These are phyloP conservation scores for Fusarium tanahbumbuense DNA, from an alignment of 2,329 filamentous ascomycete species.

Conservation along the genomic window DNA sequence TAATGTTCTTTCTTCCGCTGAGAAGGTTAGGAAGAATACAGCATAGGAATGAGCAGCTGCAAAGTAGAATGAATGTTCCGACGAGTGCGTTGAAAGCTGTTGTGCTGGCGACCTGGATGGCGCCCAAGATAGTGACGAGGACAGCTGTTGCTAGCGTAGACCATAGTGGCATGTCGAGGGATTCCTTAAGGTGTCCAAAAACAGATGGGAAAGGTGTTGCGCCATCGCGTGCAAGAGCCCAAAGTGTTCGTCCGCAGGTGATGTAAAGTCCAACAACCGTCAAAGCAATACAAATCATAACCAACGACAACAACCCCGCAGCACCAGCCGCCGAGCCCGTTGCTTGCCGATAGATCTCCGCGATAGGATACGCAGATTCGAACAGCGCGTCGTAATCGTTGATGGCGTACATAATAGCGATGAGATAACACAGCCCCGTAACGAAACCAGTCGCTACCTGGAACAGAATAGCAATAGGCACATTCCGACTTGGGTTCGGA, in stretches of 20 bases:
- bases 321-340: constrained; percentile 64
- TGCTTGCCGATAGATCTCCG: constrained; percentile 73
- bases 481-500: constrained; percentile 60
- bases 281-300: constrained; percentile 53
- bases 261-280: constrained; percentile 53
- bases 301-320: constrained; percentile 60
- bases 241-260: constrained; percentile 55
- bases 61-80: constrained; percentile 58
- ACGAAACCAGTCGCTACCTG: constrained; percentile 63
- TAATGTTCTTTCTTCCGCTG: constrained; percentile 52
- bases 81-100: constrained; percentile 77
- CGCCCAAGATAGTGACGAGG: constrained; percentile 65
- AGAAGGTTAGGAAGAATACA: constrained; percentile 70
- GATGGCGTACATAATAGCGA: constrained; percentile 69
- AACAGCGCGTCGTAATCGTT: constrained; percentile 64
- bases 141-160: constrained; percentile 62
- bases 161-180: constrained; percentile 52
- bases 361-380: constrained; percentile 69
- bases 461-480: constrained; percentile 65
- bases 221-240: constrained; percentile 56
- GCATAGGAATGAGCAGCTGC: constrained; percentile 63
- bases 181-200: constrained; percentile 47
- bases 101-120: constrained; percentile 73
- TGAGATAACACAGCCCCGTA: constrained; percentile 63
- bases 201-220: constrained; percentile 50